Evolutionary conservation across 352 stramenopile species (phyloP).

Genomic region (Aphanomyces cochlioides): DNA sequence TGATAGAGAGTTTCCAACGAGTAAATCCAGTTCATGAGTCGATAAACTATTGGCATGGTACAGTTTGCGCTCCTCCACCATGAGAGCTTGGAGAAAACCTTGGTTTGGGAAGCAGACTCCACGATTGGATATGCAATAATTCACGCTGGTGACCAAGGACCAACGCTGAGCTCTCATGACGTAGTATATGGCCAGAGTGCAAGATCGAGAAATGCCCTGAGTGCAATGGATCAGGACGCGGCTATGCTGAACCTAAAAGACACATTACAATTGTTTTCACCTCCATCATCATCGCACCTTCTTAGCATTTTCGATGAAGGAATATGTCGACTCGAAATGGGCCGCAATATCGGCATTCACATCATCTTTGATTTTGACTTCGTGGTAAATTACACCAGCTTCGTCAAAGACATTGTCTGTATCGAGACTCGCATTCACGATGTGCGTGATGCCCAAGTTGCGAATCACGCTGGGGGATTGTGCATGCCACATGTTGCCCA

Average conservation of each 20-base stretch:
- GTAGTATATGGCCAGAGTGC: conserved; percentile 83
- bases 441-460: conserved; percentile 78
- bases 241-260: conserved; percentile 47
- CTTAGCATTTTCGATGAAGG: conserved; percentile 78
- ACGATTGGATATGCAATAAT: conserved; percentile 70
- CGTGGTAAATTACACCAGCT: conserved; percentile 65
- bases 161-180: conserved; percentile 79
- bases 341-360: conserved; percentile 61
- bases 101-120: conserved; percentile 81
- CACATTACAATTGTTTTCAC: not conserved
- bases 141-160: conserved; percentile 78
- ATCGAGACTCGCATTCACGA: conserved; percentile 80
- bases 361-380: conserved; percentile 79
- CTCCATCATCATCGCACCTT: conserved; percentile 29
- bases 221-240: conserved; percentile 81
- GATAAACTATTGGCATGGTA: conserved; percentile 77
- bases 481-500: conserved; percentile 87
- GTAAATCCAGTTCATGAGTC: conserved; percentile 60
- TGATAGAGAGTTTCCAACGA: conserved; percentile 68
- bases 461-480: conserved; percentile 70
- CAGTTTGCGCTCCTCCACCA: conserved; percentile 69
- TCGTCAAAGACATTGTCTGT: conserved; percentile 67
- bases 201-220: conserved; percentile 77
- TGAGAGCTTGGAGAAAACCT: conserved; percentile 69
- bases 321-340: conserved; percentile 65